phyloP scores from a whole-genome alignment of 441 rosid genomes.

The Gossypium gossypioides region DNA sequence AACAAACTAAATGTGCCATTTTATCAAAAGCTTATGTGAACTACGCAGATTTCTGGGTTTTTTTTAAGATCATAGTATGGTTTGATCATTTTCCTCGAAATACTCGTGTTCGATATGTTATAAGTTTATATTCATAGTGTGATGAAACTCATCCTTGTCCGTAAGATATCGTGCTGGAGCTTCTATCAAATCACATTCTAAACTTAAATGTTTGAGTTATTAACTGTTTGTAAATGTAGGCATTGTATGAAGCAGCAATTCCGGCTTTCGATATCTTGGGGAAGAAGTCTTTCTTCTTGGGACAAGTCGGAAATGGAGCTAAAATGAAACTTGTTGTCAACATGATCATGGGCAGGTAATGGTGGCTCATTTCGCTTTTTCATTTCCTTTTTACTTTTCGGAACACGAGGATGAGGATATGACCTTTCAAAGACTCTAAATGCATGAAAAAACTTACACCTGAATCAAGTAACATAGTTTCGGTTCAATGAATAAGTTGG shows the following conservation, averaged over 20 bases:
- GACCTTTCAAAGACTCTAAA: background rate
- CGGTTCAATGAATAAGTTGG: background rate
- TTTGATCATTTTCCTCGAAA: too few relatives aligned
- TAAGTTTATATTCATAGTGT: too few relatives aligned
- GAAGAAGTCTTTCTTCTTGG: slow-evolving; percentile 79
- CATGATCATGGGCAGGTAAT: slow-evolving; percentile 95
- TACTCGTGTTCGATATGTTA: too few relatives aligned
- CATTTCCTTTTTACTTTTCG: background rate
- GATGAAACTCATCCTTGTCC: too few relatives aligned
- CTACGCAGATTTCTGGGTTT: too few relatives aligned
- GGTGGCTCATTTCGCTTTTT: background rate
- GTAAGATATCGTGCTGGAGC: too few relatives aligned
- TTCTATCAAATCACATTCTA: background rate
- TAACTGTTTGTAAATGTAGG: slow-evolving; percentile 26
- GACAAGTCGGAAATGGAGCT: slow-evolving; percentile 83
- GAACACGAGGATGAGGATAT: background rate
- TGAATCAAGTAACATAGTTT: background rate
- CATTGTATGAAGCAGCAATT: slow-evolving; percentile 58
- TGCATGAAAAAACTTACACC: background rate
- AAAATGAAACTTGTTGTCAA: slow-evolving; percentile 90
- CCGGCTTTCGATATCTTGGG: slow-evolving; percentile 76
- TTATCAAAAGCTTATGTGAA: too few relatives aligned
- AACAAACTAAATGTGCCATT: too few relatives aligned
- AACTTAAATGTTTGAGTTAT: background rate
- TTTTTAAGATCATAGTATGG: too few relatives aligned